Percentiles rank a stretch among this genome's conserved stretches.
phyloP scores from a whole-genome alignment of 2,329 filamentous ascomycete species.

The Plectosphaerella sp. region DNA sequence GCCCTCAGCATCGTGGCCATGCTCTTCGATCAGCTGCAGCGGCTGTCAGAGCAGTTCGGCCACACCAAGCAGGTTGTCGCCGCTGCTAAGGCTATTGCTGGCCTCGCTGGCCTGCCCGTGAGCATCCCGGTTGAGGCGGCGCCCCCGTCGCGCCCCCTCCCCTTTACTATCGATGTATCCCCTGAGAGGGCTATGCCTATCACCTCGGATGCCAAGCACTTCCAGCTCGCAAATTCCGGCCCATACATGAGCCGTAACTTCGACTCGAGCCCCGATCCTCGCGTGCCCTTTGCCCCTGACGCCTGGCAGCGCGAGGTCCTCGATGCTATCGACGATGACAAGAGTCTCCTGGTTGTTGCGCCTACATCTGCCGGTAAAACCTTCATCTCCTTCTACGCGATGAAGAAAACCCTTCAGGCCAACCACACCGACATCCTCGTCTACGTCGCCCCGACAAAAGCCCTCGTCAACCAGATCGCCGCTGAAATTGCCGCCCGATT shows the following conservation, averaged over 20 bases:
- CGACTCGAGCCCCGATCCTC: conserved; percentile 61
- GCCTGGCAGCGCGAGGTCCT: conserved; percentile 72
- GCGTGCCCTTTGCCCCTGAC: conserved; percentile 69
- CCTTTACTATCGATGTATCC: not conserved
- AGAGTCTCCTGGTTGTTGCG: conserved; percentile 70
- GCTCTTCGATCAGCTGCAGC: conserved; percentile 10
- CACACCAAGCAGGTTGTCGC: not conserved
- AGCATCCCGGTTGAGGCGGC: no score
- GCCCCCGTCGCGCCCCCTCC: no score
- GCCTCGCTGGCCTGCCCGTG: not conserved
- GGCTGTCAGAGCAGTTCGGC: not conserved
- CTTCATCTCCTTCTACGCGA: conserved; percentile 81
- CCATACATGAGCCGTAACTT: conserved; percentile 74
- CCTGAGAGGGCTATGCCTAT: conserved; percentile 9
- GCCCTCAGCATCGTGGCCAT: conserved; percentile 8
- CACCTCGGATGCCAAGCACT: conserved; percentile 32
- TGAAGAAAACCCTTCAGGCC: conserved; percentile 67
- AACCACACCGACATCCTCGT: conserved; percentile 68
- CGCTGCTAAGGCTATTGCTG: not conserved
- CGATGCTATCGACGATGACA: conserved; percentile 65
- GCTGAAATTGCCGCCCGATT: conserved; percentile 74
- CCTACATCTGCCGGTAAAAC: conserved; percentile 79
- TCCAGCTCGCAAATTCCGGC: conserved; percentile 65
- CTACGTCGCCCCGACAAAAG: conserved; percentile 78
- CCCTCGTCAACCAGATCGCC: conserved; percentile 78